Base-by-base conservation (phyloP, 2,329 filamentous ascomycete species). In the Chaetomium strumarium region DNA sequence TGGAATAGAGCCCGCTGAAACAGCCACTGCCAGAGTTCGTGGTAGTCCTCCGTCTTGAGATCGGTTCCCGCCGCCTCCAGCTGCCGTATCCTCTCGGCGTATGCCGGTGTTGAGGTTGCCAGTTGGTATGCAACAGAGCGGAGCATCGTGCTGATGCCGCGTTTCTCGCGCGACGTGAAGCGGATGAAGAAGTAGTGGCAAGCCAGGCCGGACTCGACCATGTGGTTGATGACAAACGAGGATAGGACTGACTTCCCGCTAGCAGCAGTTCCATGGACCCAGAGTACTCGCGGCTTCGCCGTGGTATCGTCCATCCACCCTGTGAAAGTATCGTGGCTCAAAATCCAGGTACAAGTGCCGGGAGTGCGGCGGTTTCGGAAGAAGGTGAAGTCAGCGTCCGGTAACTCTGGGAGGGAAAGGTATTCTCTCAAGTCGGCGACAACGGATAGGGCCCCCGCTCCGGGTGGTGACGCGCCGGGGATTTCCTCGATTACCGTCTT, bases 121-220 rank as follows among this genome's bases (percentile, higher is more conserved):
- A 67, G 57, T 52, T 70, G 68, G 46, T 56, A 67, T 2, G 66
- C 65, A 30, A 70, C 33, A 1, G 64, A 65, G 3, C 65, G 62
- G 0, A 70, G 55, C n/a, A 67, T 41, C 9, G 52, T 36, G 29
- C 58, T 61, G 1, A 65, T 36, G 2, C 49, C 53, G 10, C 57
- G 54, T 45, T 64, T 63, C 6, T 56, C 55, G 37, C 52, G 41
- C 13, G 64, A 55, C n/a, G 46, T 58, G 42, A 47, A 52, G 11
- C 61, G 50, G 39, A 63, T 55, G 49, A 66, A 65, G 46, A 65
- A 66, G 39, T 61, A 66, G 14, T 64, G 61, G 51, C 58, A 60
- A 17, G 9, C 33, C 44, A 51, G 2, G 8, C 46, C 48, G 30
- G 40, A 13, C 31, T 51, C 13, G 20, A 53, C 19, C 11, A 58